phyloP scores from a whole-genome alignment of 2,329 filamentous ascomycete species.

The Coniochaeta sp. region DNA sequence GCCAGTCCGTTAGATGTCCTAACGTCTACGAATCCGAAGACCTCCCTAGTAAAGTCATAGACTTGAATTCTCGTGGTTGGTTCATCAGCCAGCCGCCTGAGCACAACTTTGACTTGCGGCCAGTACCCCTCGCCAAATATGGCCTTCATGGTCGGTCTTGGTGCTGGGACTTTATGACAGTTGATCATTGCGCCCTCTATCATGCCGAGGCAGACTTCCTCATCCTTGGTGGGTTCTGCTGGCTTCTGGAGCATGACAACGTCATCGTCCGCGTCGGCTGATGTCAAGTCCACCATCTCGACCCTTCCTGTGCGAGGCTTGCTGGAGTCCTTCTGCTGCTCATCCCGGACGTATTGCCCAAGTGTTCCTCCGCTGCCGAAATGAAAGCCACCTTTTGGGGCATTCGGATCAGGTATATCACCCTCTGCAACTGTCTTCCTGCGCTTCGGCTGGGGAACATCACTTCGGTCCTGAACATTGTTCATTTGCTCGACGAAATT shows the following conservation, averaged over 20 bases:
- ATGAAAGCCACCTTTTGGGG: conserved; percentile 30
- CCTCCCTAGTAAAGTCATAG: conserved; percentile 60
- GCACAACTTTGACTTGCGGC: conserved; percentile 66
- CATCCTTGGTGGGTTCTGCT: conserved; percentile 51
- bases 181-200: conserved; percentile 60
- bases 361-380: conserved; percentile 48
- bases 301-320: conserved; percentile 20
- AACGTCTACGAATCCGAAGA: conserved; percentile 70
- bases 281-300: conserved; percentile 51
- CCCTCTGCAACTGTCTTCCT: conserved; percentile 53
- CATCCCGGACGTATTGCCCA: conserved; percentile 59
- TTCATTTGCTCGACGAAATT: conserved; percentile 69
- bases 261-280: conserved; percentile 46
- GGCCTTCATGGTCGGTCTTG: conserved; percentile 54
- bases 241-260: conserved; percentile 50
- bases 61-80: conserved; percentile 58
- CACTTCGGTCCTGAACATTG: conserved; percentile 59
- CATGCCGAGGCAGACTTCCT: conserved; percentile 77
- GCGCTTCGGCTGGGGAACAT: conserved; percentile 56
- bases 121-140: conserved; percentile 54
- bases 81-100: conserved; percentile 52
- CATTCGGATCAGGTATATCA: conserved; percentile 21
- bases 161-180: conserved; percentile 59
- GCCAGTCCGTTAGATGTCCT: conserved; percentile 60
- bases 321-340: conserved; percentile 34